phyloP scores from a whole-genome alignment of 108 stramenopile species.

The Epithemia pelagica region DNA sequence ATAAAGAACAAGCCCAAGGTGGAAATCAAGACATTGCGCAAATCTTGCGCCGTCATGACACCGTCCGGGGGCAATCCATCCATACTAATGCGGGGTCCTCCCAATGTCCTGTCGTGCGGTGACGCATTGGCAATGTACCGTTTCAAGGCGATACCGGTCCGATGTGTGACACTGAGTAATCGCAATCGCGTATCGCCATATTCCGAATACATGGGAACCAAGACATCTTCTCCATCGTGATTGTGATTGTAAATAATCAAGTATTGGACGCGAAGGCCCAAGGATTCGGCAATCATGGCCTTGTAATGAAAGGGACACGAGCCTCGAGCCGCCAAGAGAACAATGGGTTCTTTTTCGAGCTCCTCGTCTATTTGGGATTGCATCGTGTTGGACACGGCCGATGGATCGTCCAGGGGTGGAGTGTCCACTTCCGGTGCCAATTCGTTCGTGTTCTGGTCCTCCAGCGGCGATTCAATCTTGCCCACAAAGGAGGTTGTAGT shows the following conservation, averaged over 20 bases:
- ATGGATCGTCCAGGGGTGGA: no score
- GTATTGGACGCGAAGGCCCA: background rate
- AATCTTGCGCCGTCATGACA: conserved; percentile 7
- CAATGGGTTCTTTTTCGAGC: background rate
- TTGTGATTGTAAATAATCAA: conserved; percentile 14
- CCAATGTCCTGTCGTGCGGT: background rate
- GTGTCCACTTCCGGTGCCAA: background rate
- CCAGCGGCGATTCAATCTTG: background rate
- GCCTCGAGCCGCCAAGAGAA: conserved; percentile 10
- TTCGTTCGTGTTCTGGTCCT: background rate
- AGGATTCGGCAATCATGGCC: conserved; percentile 7
- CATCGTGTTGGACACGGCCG: background rate
- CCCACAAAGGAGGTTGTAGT: background rate
- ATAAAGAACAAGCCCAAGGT: conserved; percentile 13
- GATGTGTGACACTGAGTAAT: conserved; percentile 6
- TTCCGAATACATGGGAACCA: conserved; percentile 16
- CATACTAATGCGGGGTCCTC: conserved; percentile 4
- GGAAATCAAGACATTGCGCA: conserved; percentile 6
- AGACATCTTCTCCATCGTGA: conserved; percentile 6
- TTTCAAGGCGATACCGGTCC: conserved; percentile 1
- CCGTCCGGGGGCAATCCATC: conserved; percentile 7
- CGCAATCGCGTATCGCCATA: conserved; percentile 10
- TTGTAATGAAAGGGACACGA: conserved; percentile 10
- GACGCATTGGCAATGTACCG: conserved; percentile 2
- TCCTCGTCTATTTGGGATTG: no score